Evolutionary conservation across 345 rosid species (phyloP), one percentile per base, ranked within the genome.

Genomic region (Psidium guajava): DNA sequence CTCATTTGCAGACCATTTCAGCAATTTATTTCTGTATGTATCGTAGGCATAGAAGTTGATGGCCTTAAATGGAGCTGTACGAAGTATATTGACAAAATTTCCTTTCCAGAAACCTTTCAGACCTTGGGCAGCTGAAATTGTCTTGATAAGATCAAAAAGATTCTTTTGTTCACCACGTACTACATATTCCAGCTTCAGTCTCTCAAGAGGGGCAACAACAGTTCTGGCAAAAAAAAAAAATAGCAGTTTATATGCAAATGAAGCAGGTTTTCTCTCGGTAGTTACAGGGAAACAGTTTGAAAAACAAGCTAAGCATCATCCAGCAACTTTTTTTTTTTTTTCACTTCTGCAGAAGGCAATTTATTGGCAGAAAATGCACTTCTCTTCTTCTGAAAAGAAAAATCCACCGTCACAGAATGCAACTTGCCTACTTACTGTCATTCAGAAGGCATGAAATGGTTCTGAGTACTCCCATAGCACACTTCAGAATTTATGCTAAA

Each of bases 1-100:
- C 86, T 94, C 91, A 61, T 93, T 97, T 81, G 94, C 90, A 77
- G 97, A 87, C 81, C 90, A 32, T 87, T 90, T 94, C 86, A 94
- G 84, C 88, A 95, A 89, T 32, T 91, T 94, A 90, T 85, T 92
- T 89, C 96, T 92, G 57, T 97, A 97, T 2, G 94, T 92, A 89
- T 97, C 99, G 86, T 94, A 95, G 36, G 97, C 98, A 88, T 93
- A 97, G 88, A 97, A 97, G 86, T 95, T 97, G 92, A 97, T 91
- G 57, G 98, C 92, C 90, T 97, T 97, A 87, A 97, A 97, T 54
- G 98, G 99, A 87, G 99, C 98, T 5, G 98, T 94, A 81, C 99
- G 93, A 32, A 97, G 97, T 88, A 97, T 95, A 90, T 97, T 97
- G 84, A 95, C 89, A 81, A 94, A 90, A 86, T 97, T 97, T 53